A percentile compares a stretch with the other conserved stretches of the same genome.
Conservation (phyloP, 2,329 filamentous ascomycete species). For the Penicillium griseofulvum region DNA sequence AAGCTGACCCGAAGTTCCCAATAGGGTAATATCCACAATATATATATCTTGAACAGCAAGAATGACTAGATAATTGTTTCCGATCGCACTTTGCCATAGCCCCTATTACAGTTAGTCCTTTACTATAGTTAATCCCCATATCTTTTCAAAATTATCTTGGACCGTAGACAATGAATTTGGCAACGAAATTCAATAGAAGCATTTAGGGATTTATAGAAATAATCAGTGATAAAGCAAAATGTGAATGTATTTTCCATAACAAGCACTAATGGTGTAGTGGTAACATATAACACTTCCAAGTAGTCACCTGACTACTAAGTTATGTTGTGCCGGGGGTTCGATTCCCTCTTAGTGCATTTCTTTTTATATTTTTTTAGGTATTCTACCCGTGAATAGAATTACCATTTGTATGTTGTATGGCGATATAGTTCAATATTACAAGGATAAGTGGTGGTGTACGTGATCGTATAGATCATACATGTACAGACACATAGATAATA, state of each 20-base stretch:
- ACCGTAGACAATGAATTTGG: too few relatives aligned
- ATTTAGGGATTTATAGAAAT: too few relatives aligned
- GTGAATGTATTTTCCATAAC: fast-evolving
- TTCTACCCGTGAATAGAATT: too few relatives aligned
- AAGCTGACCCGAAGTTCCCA: too few relatives aligned
- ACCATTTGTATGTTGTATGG: too few relatives aligned
- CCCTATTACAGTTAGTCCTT: background rate
- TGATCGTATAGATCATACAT: background rate
- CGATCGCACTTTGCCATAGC: background rate
- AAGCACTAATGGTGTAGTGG: constrained; percentile 9
- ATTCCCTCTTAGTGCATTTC: constrained; percentile 7
- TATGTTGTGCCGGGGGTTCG: constrained; percentile 9
- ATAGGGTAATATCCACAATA: background rate
- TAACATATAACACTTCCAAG: constrained; percentile 9
- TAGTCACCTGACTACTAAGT: background rate
- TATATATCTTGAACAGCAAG: background rate
- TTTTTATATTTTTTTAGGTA: background rate
- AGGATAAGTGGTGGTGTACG: background rate
- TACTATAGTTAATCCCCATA: background rate
- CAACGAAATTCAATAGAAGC: too few relatives aligned
- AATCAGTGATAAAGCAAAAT: fast-evolving
- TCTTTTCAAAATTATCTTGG: too few relatives aligned
- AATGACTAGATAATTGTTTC: background rate
- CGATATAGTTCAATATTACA: too few relatives aligned
- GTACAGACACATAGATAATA: background rate